phyloP scores from a whole-genome alignment of 2,329 filamentous ascomycete species.

The Geosmithia flava region DNA sequence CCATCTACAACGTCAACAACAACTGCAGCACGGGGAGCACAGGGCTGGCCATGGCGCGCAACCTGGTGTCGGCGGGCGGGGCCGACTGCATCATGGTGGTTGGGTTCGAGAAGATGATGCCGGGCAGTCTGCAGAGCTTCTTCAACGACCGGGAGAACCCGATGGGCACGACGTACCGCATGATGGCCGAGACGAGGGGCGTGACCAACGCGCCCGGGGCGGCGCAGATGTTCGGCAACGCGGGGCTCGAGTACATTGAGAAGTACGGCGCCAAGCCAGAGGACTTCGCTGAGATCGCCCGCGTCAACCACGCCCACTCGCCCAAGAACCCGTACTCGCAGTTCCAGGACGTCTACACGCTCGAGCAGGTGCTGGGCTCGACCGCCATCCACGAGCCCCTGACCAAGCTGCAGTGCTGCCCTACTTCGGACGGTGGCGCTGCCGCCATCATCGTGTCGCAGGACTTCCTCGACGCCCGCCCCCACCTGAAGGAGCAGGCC shows the following conservation, averaged over 20 bases:
- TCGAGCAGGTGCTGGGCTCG: constrained; percentile 65
- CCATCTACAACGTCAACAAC: constrained; percentile 98
- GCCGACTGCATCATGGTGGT: constrained; percentile 85
- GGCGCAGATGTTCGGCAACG: constrained; percentile 93
- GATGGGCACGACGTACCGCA: constrained; percentile 55
- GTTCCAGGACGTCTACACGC: constrained; percentile 84
- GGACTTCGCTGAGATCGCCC: constrained; percentile 91
- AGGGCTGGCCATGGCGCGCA: constrained; percentile 72
- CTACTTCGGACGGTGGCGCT: constrained; percentile 84
- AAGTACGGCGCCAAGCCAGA: constrained; percentile 75
- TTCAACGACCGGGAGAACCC: constrained; percentile 81
- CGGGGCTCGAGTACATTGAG: constrained; percentile 88
- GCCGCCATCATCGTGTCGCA: constrained; percentile 84
- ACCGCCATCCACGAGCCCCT: constrained; percentile 75
- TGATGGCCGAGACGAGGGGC: constrained; percentile 77
- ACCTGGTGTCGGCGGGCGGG: constrained; percentile 65
- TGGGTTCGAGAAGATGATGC: constrained; percentile 97
- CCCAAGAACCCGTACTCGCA: constrained; percentile 95
- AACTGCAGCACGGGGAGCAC: constrained; percentile 96
- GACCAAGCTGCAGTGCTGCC: constrained; percentile 97
- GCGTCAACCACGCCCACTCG: constrained; percentile 86
- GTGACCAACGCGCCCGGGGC: constrained; percentile 72
- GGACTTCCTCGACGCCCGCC: constrained; percentile 73
- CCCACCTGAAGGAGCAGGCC: constrained; percentile 72
- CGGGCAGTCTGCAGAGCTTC: constrained; percentile 70